A percentile compares a stretch with the other conserved stretches of the same genome.
phyloP scores from a whole-genome alignment of 2,329 filamentous ascomycete genomes.

The Colletotrichum cordylinicola region DNA sequence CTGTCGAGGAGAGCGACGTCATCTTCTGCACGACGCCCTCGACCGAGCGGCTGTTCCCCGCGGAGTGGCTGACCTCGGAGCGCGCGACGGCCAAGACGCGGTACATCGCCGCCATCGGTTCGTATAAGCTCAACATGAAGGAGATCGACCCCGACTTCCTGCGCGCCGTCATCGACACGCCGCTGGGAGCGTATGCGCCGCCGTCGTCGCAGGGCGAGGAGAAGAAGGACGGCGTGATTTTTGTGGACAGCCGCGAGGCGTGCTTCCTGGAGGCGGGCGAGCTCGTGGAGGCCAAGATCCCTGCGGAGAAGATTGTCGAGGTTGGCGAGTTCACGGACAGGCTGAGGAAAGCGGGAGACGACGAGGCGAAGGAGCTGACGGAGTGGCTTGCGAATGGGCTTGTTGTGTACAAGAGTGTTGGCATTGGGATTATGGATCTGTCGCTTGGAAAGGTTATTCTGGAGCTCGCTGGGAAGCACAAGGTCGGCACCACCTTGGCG shows the following conservation, averaged over 20 bases:
- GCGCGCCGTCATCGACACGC: constrained; percentile 24
- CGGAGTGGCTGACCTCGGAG: constrained; percentile 22
- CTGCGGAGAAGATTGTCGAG: constrained; percentile 30
- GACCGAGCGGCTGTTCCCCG: constrained; percentile 32
- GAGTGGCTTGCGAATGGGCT: constrained; percentile 69
- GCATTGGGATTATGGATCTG: constrained; percentile 72
- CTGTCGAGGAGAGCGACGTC: constrained; percentile 28
- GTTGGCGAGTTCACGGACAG: constrained; percentile 67
- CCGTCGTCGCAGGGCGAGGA: constrained; percentile 4
- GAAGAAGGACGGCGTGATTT: constrained; percentile 21
- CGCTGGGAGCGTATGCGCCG: not conserved
- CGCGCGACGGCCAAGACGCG: constrained; percentile 25
- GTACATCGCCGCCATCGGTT: constrained; percentile 35
- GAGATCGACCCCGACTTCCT: constrained; percentile 35
- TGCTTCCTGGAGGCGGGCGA: constrained; percentile 36
- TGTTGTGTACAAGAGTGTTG: constrained; percentile 74
- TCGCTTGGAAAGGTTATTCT: constrained; percentile 16
- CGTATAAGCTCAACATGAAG: constrained; percentile 36
- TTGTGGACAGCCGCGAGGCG: constrained; percentile 32
- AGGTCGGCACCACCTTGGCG: not conserved
- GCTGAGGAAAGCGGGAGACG: constrained; percentile 41
- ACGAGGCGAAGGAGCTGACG: constrained; percentile 46
- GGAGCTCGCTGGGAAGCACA: constrained; percentile 7
- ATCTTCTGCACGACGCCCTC: constrained; percentile 38
- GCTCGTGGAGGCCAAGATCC: constrained; percentile 29